Percentiles rank a stretch among this genome's conserved stretches.
These are phyloP conservation scores for Colletotrichum liriopes DNA, from an alignment of 2,329 filamentous ascomycete genomes.

Conservation along the genomic window DNA sequence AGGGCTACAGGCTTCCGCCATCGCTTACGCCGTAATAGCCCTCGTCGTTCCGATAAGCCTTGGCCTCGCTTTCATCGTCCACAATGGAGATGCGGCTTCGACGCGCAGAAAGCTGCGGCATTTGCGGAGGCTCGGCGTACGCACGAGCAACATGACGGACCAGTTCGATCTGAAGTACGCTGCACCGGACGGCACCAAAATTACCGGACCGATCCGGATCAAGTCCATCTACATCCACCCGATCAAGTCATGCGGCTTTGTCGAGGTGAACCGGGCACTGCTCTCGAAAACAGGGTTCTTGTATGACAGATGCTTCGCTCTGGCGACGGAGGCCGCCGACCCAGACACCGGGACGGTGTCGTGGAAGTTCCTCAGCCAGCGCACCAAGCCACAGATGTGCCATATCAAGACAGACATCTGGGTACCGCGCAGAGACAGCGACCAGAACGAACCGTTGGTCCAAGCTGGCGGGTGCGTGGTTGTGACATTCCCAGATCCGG, in stretches of 20 bases:
- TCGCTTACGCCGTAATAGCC: not conserved
- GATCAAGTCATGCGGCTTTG: conserved; percentile 49
- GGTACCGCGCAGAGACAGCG: conserved; percentile 29
- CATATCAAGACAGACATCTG: conserved; percentile 42
- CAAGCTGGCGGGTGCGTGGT: conserved; percentile 19
- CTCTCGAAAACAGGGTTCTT: conserved; percentile 48
- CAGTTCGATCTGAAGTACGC: conserved; percentile 45
- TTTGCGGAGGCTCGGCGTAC: conserved; percentile 43
- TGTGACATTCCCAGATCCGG: conserved; percentile 13
- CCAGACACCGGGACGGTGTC: conserved; percentile 39
- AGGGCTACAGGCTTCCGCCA: not conserved
- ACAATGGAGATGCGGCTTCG: not conserved
- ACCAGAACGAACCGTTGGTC: conserved; percentile 29
- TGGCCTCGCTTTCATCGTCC: not conserved
- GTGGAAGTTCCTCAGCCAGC: conserved; percentile 50
- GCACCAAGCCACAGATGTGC: conserved; percentile 44
- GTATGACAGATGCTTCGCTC: conserved; percentile 49
- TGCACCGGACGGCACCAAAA: conserved; percentile 8
- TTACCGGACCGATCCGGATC: conserved; percentile 42
- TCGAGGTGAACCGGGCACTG: conserved; percentile 46
- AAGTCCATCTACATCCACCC: conserved; percentile 50
- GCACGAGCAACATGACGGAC: conserved; percentile 47
- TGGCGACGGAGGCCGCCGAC: conserved; percentile 49
- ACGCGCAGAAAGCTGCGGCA: conserved; percentile 20
- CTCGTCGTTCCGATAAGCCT: not conserved